A percentile compares a stretch with the other conserved stretches of the same genome.
These are phyloP conservation scores for Coix lacrymajobi DNA, from an alignment of 176 grass and related monocot species.

Conservation along the genomic window DNA sequence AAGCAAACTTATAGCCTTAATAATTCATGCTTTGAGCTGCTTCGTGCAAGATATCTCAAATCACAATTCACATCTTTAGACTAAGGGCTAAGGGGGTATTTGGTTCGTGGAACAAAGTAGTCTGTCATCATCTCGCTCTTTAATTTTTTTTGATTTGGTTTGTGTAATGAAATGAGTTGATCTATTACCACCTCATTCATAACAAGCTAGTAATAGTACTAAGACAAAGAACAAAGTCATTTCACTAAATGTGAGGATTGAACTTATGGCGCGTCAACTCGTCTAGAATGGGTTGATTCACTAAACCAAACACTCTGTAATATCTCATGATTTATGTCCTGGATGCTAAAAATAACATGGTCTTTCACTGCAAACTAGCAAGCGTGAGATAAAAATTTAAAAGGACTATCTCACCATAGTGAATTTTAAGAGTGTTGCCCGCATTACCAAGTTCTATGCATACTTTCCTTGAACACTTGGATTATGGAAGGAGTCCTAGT, in stretches of 20 bases:
- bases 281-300: background rate
- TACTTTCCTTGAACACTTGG: background rate
- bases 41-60: background rate
- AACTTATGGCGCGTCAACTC: background rate
- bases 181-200: background rate
- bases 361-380: background rate
- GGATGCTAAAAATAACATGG: background rate
- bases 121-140: too few species aligned
- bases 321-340: background rate
- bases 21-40: background rate
- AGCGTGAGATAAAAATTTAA: background rate
- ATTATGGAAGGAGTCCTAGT: background rate
- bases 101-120: background rate
- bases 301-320: background rate
- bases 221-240: background rate
- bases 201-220: background rate
- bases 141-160: too few species aligned
- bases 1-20: slow-evolving; percentile 5
- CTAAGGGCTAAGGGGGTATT: too few species aligned
- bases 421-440: background rate
- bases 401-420: background rate
- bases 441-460: background rate
- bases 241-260: background rate
- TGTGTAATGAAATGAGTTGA: background rate
- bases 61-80: background rate